These are phyloP conservation scores for Boechera divaricarpa DNA, from an alignment of 345 rosid genomes.

Conservation along the genomic window DNA sequence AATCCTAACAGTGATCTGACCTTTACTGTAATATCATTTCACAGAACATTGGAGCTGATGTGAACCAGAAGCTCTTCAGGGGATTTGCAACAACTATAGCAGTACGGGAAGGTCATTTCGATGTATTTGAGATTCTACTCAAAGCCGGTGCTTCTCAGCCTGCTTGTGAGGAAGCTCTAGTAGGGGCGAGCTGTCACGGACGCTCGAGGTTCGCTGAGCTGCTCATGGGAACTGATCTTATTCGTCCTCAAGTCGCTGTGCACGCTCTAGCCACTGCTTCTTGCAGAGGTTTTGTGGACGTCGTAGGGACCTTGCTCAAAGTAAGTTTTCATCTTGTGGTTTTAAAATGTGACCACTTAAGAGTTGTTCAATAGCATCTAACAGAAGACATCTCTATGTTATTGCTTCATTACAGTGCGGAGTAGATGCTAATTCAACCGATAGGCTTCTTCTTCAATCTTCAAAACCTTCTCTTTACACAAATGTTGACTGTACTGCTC, in stretches of 20 bases:
- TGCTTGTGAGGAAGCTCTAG: slow-evolving; percentile 92
- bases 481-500: slow-evolving; percentile 85
- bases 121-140: slow-evolving; percentile 83
- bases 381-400: background rate
- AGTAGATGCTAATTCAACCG: slow-evolving; percentile 68
- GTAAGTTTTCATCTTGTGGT: slow-evolving; percentile 48
- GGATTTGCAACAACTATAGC: slow-evolving; percentile 95
- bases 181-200: slow-evolving; percentile 87
- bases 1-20: slow-evolving; percentile 29
- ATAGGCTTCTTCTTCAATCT: slow-evolving; percentile 74
- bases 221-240: slow-evolving; percentile 86
- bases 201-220: slow-evolving; percentile 67
- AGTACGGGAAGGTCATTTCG: slow-evolving; percentile 83
- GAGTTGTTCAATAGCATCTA: slow-evolving; percentile 11
- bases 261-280: slow-evolving; percentile 91
- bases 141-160: slow-evolving; percentile 93
- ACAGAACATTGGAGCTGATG: slow-evolving; percentile 92
- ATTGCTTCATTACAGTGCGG: slow-evolving; percentile 65
- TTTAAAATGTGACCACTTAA: background rate
- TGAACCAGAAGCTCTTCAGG: slow-evolving; percentile 89
- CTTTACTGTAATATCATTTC: slow-evolving; percentile 24
- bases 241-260: slow-evolving; percentile 83
- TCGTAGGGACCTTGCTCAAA: slow-evolving; percentile 70
- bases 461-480: slow-evolving; percentile 91
- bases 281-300: slow-evolving; percentile 81